These are phyloP conservation scores for Monsonia emarginata DNA, from an alignment of 441 rosid genomes.

Conservation along the genomic window DNA sequence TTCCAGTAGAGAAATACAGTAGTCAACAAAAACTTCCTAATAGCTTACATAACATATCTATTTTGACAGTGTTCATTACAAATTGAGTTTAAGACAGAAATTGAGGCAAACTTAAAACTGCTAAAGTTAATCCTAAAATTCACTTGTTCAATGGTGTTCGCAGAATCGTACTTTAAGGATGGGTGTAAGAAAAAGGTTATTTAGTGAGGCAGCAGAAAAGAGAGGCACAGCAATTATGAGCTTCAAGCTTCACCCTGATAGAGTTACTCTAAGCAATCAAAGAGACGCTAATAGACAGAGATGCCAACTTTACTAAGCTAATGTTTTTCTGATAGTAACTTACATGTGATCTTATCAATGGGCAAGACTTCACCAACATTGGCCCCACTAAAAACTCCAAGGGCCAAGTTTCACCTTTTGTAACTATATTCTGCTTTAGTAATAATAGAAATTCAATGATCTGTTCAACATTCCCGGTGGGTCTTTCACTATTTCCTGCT, in stretches of 20 bases:
- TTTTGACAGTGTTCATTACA: neutral
- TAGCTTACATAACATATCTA: neutral
- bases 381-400: conserved; percentile 61
- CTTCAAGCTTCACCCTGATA: neutral
- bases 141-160: neutral
- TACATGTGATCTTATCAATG: conserved; percentile 62
- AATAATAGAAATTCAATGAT: conserved; percentile 51
- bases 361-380: conserved; percentile 51
- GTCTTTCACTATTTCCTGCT: conserved; percentile 31
- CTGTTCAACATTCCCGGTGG: conserved; percentile 32
- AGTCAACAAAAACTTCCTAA: neutral
- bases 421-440: conserved; percentile 37
- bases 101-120: neutral
- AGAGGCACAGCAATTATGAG: neutral
- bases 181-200: neutral
- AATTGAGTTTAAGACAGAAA: neutral
- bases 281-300: neutral
- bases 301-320: neutral
- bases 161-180: neutral
- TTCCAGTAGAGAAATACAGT: neutral
- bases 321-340: conserved; percentile 27
- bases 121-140: neutral
- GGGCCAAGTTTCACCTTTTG: conserved; percentile 68
- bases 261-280: conserved; percentile 1
- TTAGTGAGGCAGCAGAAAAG: neutral